Evolutionary conservation across 2,329 filamentous ascomycete genomes (phyloP), one percentile per base, ranked within the genome.

Genomic region (Colletotrichum sp.): DNA sequence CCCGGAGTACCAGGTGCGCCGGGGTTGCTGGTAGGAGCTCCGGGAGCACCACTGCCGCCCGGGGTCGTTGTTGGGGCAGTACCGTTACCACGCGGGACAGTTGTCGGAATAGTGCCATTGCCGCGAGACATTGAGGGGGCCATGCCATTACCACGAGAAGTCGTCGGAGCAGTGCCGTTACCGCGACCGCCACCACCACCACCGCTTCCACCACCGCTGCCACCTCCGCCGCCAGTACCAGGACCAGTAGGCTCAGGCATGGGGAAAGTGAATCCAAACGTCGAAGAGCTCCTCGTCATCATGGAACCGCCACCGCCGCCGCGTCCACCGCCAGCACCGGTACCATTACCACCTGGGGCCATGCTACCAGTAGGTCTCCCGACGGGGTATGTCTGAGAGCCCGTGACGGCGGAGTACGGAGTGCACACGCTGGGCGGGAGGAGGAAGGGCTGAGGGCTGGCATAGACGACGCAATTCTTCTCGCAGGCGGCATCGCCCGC

Each of bases 381-480:
- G 21, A 77, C 76, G 18, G 32, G 52, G 5, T 28, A 18, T 2
- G 52, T 59, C 30, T 60, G 66, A 16, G 67, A 39, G 16, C 65
- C 76, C n/a, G 78, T 71, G 26, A 64, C 32, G 8, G 52, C 81
- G 67, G 64, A 26, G 21, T 76, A 76, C 24, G 85, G 83, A 12
- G 80, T 82, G 81, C 86, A 87, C 30, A 82, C 67, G 77, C 81
- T 79, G 36, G 82, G 75, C 6, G 84, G 81, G 10, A 88, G 84
- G 30, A 84, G 86, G 78, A 85, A 87, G 63, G 82, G 80, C 44
- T 52, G 44, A 32, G 82, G 68, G 78, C 82, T 67, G 39, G 83
- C 85, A 77, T 89, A 87, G 63, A 89, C 87, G 49, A 89, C 82
- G 78, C 87, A 88, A 82, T 88, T 88, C 85, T 88, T 89, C 78